Conservation (phyloP, 305 asterid genomes). For the Fraxinus floribunda region DNA sequence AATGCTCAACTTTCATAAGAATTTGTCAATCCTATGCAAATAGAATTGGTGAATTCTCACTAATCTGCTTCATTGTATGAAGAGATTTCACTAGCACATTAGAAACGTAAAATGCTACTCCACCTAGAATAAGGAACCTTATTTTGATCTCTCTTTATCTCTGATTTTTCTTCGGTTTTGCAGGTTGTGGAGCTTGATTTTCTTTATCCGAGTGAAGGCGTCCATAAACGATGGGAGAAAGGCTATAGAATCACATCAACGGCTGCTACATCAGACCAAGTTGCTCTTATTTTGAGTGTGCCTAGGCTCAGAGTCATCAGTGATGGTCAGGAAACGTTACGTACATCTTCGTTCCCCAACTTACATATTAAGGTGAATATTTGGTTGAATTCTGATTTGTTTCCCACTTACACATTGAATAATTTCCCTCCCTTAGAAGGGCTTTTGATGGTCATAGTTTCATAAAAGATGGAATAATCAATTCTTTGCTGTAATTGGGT, state of each 20-base stretch:
- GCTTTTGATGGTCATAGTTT: background rate
- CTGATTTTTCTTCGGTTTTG: background rate
- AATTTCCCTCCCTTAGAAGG: background rate
- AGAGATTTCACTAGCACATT: background rate
- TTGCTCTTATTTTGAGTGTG: constrained; percentile 63
- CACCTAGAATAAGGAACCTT: background rate
- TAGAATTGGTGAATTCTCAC: background rate
- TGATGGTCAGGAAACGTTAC: constrained; percentile 76
- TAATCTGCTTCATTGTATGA: background rate
- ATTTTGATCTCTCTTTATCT: background rate
- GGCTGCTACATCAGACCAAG: constrained; percentile 79
- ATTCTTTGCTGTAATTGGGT: background rate
- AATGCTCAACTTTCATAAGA: too few relatives aligned
- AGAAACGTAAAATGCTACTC: background rate
- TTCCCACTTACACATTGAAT: background rate
- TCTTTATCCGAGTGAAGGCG: constrained; percentile 76
- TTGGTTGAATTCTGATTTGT: background rate
- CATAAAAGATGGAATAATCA: background rate
- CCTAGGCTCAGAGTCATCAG: constrained; percentile 65
- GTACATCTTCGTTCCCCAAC: constrained; percentile 76
- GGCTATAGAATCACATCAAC: constrained; percentile 74
- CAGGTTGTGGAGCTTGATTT: constrained; percentile 81
- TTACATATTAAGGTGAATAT: constrained; percentile 60
- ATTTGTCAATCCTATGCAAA: too few relatives aligned
- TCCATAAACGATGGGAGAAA: constrained; percentile 72